phyloP scores from a whole-genome alignment of 139 green algal species.

The Gonium pectorale region DNA sequence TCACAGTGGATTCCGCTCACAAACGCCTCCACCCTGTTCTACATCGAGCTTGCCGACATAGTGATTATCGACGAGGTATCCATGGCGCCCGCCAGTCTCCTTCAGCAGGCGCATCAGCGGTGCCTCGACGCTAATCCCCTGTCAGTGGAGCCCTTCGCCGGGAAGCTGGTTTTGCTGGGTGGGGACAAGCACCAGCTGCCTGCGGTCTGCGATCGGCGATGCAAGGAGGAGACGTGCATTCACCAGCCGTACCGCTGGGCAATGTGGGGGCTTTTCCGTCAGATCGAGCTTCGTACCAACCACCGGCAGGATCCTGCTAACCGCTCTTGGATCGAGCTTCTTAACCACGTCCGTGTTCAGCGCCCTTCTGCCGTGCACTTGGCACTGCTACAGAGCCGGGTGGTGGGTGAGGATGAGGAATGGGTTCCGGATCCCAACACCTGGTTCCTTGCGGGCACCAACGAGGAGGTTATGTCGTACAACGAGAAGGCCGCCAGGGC shows the following conservation, averaged over 20 bases:
- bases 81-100: not conserved
- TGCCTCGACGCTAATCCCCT: not conserved
- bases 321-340: not conserved
- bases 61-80: not conserved
- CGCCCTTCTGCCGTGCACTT: not conserved
- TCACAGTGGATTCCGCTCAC: not conserved
- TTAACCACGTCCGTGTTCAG: not conserved
- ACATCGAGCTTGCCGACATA: not conserved
- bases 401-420: not conserved
- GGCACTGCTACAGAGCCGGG: not conserved
- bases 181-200: constrained; percentile 11
- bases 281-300: not conserved
- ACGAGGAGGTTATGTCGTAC: not conserved
- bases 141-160: not conserved
- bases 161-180: not conserved
- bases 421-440: not conserved
- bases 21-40: not conserved
- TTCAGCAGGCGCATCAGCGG: not conserved
- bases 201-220: not conserved
- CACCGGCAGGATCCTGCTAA: not conserved
- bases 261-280: not conserved
- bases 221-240: not conserved
- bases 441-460: constrained; percentile 2
- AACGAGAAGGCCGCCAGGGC: not conserved
- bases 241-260: constrained; percentile 9